Evolutionary conservation across 176 grass and related monocot genomes (phyloP).

Genomic region (Luzula sylvatica): DNA sequence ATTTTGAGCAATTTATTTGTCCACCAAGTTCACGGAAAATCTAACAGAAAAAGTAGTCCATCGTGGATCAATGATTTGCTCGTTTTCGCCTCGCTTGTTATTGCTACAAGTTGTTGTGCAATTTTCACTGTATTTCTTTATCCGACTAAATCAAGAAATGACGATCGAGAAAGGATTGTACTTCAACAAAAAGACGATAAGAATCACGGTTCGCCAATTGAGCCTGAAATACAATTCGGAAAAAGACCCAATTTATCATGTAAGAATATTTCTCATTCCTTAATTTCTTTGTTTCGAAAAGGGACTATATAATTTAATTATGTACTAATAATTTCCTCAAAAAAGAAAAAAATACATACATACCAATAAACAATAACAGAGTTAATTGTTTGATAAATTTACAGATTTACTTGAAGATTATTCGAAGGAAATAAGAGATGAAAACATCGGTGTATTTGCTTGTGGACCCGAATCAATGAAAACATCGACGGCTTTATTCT

Average conservation of each 20-base stretch:
- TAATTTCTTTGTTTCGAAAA: neutral
- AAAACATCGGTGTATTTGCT: slow-evolving; percentile 29
- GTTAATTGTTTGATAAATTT: neutral
- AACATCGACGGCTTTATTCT: slow-evolving; percentile 32
- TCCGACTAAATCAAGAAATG: slow-evolving; percentile 4
- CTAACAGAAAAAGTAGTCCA: slow-evolving; percentile 23
- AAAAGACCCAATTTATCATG: slow-evolving; percentile 33
- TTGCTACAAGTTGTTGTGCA: slow-evolving; percentile 23
- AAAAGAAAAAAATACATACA: too few species aligned
- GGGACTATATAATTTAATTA: neutral
- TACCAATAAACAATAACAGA: too few species aligned
- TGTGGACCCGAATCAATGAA: slow-evolving; percentile 38
- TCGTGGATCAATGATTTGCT: slow-evolving; percentile 35
- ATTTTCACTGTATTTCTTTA: slow-evolving; percentile 13
- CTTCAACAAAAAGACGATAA: slow-evolving; percentile 5
- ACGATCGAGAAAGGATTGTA: neutral
- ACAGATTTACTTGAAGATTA: slow-evolving; percentile 30
- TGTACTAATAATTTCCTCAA: too few species aligned
- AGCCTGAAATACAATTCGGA: slow-evolving; percentile 27
- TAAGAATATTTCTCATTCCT: slow-evolving; percentile 11
- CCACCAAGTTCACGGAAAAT: slow-evolving; percentile 26
- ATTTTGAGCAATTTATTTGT: slow-evolving; percentile 29
- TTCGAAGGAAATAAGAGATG: slow-evolving; percentile 5
- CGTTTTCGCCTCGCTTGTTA: slow-evolving; percentile 23
- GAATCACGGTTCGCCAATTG: slow-evolving; percentile 5